Base-by-base conservation (phyloP, 768 basidiomycete species). In the Nidula microcarpa region DNA sequence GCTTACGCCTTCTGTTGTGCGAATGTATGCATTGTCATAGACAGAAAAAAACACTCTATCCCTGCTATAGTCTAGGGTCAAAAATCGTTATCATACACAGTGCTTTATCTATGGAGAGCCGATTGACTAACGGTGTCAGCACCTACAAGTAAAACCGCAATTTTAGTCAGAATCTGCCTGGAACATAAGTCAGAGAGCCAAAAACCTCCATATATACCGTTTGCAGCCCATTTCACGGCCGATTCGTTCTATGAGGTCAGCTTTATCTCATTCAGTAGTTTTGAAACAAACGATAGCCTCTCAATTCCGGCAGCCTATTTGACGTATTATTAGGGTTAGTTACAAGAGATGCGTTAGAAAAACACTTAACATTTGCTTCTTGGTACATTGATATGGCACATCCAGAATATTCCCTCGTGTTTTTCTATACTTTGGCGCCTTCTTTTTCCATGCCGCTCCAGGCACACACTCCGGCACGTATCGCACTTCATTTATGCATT, bases 161-260 rank as follows among this genome's bases (percentile, higher is more conserved):
- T 30, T 10, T 14, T 46, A n/a, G 23, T 17, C 39, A 41, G 11
- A 13, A 41, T 41, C 39, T 17, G 5, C 4, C 23, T 30, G 4
- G 23, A 30, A 41, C 39, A 5, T 8, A 23, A 10, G 10, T 46
- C 3, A 10, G 13, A 18, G 23, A 2, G 6, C 23, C 11, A n/a
- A 63, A 45, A 36, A 53, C 59, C 73, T 8, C 65, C 64, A 33
- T 72, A 73, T 14, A 71, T 64, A 39, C 67, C 63, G 9, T 66
- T 69, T 43, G 59, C 59, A 2, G 57, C 48, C 61, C 57, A 56
- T 43, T 58, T 58, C 2, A 60, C 37, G 13, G 44, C 7, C 0
- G 7, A 23, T 32, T 54, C 55, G 17, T 66, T 63, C 2, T 48
- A 48, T 3, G 4, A 23, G 33, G 32, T 43, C 7, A 35, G 6